Evolutionary conservation across 1,284 basidiomycete species (phyloP), one percentile per base, ranked within the genome.

Genomic region (Microbotryum silenes-acaulis): DNA sequence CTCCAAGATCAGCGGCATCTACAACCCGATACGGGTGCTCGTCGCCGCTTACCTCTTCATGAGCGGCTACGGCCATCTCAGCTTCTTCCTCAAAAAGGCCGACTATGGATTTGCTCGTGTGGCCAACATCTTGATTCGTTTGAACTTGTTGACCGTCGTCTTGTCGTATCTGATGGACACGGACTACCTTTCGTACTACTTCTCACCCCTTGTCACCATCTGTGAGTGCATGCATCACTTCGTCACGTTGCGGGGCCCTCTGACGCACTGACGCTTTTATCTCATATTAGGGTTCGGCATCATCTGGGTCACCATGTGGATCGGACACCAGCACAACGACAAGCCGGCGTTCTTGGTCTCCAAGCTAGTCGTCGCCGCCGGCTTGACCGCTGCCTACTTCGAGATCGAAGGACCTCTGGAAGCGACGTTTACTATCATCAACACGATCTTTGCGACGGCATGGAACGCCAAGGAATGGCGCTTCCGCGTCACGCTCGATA

Each of bases 151-250:
- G 52, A 90, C 90, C 1, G 77, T 92, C 54, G 78, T 85, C 18
- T 80, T 93, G 49, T 86, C 87, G 8, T 93, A 91, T 77, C 82
- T 84, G 56, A 91, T 93, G 89, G 84, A 91, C 77, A 91, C 88
- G 63, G 81, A 90, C 76, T 94, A 92, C 75, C 82, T 89, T 29
- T 68, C 65, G 20, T 73, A 72, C 56, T 73, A 73, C 58, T 73
- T 73, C 51, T 71, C 72, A 45, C 74, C 74, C 2, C 69, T 74
- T 49, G 71, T 73, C 16, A 73, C 86, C 21, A 80, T 72, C 51
- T 69, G 67, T 64, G 37, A 27, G 63, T 57, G 18, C n/a, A 18
- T 7, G 18, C 16, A 18, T 7, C 29, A 20, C 29, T 0, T 27
- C 53, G 3, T 10, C 8, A 14, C 52, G 1, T 20, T 54, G 2